Evolutionary conservation across 2,329 filamentous ascomycete species (phyloP).

Genomic region (Gaeumannomyces tritici): DNA sequence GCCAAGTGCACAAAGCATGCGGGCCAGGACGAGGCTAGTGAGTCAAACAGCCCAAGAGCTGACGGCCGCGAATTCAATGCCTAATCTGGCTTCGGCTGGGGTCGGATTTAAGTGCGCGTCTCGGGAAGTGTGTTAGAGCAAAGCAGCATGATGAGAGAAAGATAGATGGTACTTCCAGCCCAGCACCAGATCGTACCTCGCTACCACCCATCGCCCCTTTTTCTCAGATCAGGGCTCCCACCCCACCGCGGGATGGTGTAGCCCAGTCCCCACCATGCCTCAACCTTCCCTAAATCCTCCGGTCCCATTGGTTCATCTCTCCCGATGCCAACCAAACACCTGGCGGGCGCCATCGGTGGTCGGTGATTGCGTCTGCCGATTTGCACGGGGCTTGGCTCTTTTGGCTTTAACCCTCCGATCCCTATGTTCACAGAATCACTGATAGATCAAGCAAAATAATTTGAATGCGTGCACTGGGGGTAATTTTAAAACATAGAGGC

Average conservation of each 20-base stretch:
- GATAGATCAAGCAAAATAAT: no score
- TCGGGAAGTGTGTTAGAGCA: no score
- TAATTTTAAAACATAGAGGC: no score
- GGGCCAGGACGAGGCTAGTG: no score
- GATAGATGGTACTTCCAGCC: not conserved
- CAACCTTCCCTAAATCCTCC: no score
- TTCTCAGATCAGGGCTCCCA: no score
- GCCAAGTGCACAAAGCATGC: no score
- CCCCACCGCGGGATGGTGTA: no score
- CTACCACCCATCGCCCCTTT: not conserved
- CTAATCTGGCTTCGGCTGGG: not conserved
- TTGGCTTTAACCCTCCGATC: not conserved
- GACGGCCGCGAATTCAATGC: not conserved
- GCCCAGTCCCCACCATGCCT: no score
- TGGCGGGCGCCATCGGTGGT: not conserved
- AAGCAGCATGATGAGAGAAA: no score
- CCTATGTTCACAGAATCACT: no score
- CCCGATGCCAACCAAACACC: not conserved
- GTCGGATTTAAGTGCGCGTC: not conserved
- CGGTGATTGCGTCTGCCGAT: not conserved
- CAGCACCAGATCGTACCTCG: not conserved
- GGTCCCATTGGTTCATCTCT: not conserved
- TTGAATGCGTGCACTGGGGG: no score
- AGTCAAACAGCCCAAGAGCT: not conserved
- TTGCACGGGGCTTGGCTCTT: not conserved